Percentiles rank a stretch among this genome's conserved stretches.
Conservation (phyloP, 2,329 filamentous ascomycete species). For the Lachnellula cervina region DNA sequence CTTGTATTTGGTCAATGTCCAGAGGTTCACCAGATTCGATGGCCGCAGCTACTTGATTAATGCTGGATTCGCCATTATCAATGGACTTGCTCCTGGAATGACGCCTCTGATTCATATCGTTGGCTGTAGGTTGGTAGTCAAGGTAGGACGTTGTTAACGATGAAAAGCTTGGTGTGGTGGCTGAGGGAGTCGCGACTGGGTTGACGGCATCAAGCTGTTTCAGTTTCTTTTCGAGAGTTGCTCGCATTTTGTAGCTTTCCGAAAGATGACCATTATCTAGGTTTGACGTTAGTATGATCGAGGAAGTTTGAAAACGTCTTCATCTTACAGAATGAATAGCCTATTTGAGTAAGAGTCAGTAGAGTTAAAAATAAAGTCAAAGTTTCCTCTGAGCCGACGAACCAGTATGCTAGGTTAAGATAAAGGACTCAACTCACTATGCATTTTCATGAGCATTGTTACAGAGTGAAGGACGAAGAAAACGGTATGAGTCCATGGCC, state of each 20-base stretch:
- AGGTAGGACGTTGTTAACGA: constrained; percentile 45
- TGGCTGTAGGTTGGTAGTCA: constrained; percentile 37
- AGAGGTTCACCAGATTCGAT: constrained; percentile 58
- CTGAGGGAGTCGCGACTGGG: constrained; percentile 40
- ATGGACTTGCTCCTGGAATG: constrained; percentile 30
- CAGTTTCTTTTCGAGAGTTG: constrained; percentile 43
- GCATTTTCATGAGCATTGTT: constrained; percentile 79
- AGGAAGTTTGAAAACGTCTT: not conserved
- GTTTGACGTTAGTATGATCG: constrained; percentile 2
- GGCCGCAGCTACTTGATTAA: constrained; percentile 56
- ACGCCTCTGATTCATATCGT: constrained; percentile 39
- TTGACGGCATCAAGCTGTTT: constrained; percentile 52
- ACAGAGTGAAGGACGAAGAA: constrained; percentile 72
- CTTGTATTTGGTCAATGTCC: constrained; percentile 54
- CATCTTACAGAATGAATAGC: constrained; percentile 58
- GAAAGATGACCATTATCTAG: constrained; percentile 65
- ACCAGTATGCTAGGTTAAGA: not conserved
- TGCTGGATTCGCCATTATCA: constrained; percentile 37
- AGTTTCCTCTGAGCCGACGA: not conserved
- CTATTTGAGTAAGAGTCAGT: not conserved
- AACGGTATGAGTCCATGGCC: constrained; percentile 80
- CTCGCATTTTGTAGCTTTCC: constrained; percentile 49
- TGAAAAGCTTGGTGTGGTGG: constrained; percentile 38
- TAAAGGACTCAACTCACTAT: constrained; percentile 37
- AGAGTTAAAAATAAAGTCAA: not conserved